Base-by-base conservation (phyloP, 2,329 filamentous ascomycete species). In the Purpureocillium takamizusanense region DNA sequence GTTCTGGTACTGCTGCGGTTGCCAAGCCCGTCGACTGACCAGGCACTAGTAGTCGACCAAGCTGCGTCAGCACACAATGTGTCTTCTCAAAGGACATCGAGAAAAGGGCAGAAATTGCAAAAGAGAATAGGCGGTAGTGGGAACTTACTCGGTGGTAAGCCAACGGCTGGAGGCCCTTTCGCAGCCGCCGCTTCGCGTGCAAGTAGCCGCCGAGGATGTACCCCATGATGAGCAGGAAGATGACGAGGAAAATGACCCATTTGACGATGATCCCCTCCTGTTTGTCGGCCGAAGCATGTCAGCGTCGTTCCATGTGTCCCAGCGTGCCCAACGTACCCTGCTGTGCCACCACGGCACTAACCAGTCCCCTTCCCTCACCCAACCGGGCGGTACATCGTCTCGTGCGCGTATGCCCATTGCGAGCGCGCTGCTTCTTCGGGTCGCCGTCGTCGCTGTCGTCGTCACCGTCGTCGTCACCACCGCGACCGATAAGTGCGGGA, bases 141-240 rank as follows among this genome's bases (percentile, higher is more conserved):
- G 8, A 35, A 49, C 73, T 27, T 68, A 82, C 78, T 51, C 80
- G 67, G 60, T 92, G 84, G 54, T 90, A 90, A 44, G 60, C 61
- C 28, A 88, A 60, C 13, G 84, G 81, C 14, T 69, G 65, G 29
- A 78, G 64, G 2, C 83, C 83, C 56, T 78, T 81, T 43, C 65
- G 69, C 46, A 89, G 67, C 34, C 86, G 71, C 33, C 63, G 62
- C 55, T 76, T 76, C 33, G 84, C 86, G 60, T 90, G 86, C 34
- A 75, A 61, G 57, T 83, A 83, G 43, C 83, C 83, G 42, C 76
- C 67, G 38, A 85, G 47, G 51, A 88, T 66, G 67, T 79, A 86
- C 31, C 69, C 50, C 37, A 76, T 56, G 51, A 86, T 60, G 42
- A 78, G 40, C 39, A 70, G 42, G 49, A 85, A 65, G 46, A 90